Evolutionary conservation across 2,329 filamentous ascomycete genomes (phyloP).

Genomic region (Venturia pyrina): DNA sequence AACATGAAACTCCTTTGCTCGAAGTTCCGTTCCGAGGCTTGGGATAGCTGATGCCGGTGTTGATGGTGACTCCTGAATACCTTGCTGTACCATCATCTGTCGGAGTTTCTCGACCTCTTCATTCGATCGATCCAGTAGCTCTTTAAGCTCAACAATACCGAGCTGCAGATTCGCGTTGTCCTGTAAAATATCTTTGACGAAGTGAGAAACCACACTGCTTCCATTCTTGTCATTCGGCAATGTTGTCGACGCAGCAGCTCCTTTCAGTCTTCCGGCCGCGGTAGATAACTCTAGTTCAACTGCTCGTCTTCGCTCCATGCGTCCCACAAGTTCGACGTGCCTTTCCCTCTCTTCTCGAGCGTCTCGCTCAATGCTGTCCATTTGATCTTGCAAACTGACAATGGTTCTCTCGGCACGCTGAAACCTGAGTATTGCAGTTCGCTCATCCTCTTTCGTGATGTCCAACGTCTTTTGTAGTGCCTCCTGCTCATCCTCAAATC

Average conservation of each 20-base stretch:
- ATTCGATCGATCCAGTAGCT: slow-evolving; percentile 84
- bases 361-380: slow-evolving; percentile 82
- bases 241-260: slow-evolving; percentile 51
- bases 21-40: slow-evolving; percentile 62
- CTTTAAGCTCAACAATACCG: slow-evolving; percentile 80
- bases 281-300: slow-evolving; percentile 75
- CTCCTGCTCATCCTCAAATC: slow-evolving; percentile 74
- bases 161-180: slow-evolving; percentile 92
- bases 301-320: slow-evolving; percentile 73
- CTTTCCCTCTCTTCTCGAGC: slow-evolving; percentile 68
- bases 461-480: slow-evolving; percentile 58
- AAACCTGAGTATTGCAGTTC: slow-evolving; percentile 72
- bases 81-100: slow-evolving; percentile 71
- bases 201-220: slow-evolving; percentile 76
- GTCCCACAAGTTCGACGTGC: slow-evolving; percentile 67
- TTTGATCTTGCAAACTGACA: slow-evolving; percentile 69
- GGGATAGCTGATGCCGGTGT: slow-evolving; percentile 30
- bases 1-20: slow-evolving; percentile 62
- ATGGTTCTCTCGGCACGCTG: slow-evolving; percentile 74
- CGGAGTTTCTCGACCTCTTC: slow-evolving; percentile 83
- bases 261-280: slow-evolving; percentile 71
- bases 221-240: slow-evolving; percentile 38
- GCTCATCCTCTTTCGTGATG: slow-evolving; percentile 62
- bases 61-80: slow-evolving; percentile 37
- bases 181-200: slow-evolving; percentile 88